phyloP scores from a whole-genome alignment of 108 stramenopile genomes.

The Skeletonema marinoi region DNA sequence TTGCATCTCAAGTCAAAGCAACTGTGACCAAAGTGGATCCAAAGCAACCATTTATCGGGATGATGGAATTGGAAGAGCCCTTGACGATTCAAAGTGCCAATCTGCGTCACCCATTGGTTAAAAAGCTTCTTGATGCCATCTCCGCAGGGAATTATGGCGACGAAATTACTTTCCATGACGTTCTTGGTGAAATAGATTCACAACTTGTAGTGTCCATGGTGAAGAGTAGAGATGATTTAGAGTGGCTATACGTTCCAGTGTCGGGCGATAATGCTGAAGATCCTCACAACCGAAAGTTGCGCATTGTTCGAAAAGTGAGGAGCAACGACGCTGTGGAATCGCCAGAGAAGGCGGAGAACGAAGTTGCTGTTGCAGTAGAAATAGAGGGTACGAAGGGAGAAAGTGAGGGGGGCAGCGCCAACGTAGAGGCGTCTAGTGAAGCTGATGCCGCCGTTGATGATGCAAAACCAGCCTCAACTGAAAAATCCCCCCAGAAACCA shows the following conservation, averaged over 20 bases:
- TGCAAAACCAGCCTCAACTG: neutral
- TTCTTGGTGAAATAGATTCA: constrained; percentile 59
- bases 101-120: constrained; percentile 68
- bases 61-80: constrained; percentile 57
- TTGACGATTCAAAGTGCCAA: constrained; percentile 16
- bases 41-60: constrained; percentile 66
- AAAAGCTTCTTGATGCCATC: constrained; percentile 61
- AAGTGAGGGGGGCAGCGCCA: neutral
- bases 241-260: constrained; percentile 33
- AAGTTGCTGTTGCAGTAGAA: neutral
- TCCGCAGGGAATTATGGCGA: constrained; percentile 48
- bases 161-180: constrained; percentile 63
- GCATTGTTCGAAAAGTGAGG: constrained; percentile 44
- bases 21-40: constrained; percentile 57
- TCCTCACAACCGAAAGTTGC: constrained; percentile 52
- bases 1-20: constrained; percentile 58
- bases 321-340: neutral
- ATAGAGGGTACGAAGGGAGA: constrained; percentile 6
- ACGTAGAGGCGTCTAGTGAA: constrained; percentile 1
- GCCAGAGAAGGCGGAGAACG: neutral
- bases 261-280: constrained; percentile 20
- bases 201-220: constrained; percentile 62
- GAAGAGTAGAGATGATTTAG: constrained; percentile 42
- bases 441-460: neutral
- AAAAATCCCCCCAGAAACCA: neutral